Evolutionary conservation across 2,329 filamentous ascomycete genomes (phyloP), one percentile per base, ranked within the genome.

Genomic region (Fusarium pseudocircinatum): DNA sequence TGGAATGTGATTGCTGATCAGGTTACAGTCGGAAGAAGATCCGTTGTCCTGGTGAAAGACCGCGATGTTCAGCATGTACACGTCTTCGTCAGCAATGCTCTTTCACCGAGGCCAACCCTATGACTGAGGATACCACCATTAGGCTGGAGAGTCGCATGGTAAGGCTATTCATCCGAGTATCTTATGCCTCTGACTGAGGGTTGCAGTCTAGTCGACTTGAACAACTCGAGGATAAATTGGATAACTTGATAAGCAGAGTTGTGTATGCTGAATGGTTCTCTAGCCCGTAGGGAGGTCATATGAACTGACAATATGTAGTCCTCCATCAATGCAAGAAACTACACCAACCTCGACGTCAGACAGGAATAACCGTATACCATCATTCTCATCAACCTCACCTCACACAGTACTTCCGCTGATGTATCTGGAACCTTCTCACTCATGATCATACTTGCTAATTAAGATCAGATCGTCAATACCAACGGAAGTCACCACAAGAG

Each of bases 161-260:
- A 54, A 24, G 54, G 6, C 4, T 4, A 0, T 5, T 4, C 1
- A 3, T 20, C 1, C 14, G 12, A 14, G 1, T 18, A 6, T 20
- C 7, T 12, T 1, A 4, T 2, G 0, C 15, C 4, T 4, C n/a
- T 10, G 1, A 37, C 49, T 69, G 18, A 73, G 34, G 7, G 12
- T 16, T 24, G 1, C 11, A 74, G 72, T 53, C 63, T 4, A 58
- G 37, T 28, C 67, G 72, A 0, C 63, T 74, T 9, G 39, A 60
- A 7, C 63, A 72, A 16, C 71, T 74, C 1, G 72, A 74, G 12
- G 60, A 74, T 30, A 74, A 74, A 34, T 46, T 74, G 4, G 67
- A 74, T 4, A 74, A 2, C 18, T 39, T 74, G 4, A 72, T 74
- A 7, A 61, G 39, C 11, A 57, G 49, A 15, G 57, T 65, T 13